phyloP scores from a whole-genome alignment of 2,329 filamentous ascomycete species.

The Diaporthe vexans region DNA sequence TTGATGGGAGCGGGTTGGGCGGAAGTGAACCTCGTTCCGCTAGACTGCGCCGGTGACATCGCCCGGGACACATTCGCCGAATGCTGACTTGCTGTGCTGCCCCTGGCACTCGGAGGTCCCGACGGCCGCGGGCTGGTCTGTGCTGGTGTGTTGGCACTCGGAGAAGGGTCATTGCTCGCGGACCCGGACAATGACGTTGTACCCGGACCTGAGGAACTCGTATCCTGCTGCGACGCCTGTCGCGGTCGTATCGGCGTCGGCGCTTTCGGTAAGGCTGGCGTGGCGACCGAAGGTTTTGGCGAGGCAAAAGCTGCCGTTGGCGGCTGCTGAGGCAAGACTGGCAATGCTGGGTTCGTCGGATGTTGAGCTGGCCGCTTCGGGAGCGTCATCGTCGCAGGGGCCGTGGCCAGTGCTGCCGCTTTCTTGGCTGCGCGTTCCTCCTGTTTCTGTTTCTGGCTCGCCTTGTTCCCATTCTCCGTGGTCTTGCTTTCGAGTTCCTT shows the following conservation, averaged over 20 bases:
- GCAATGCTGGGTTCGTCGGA: slow-evolving; percentile 57
- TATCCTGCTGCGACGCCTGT: slow-evolving; percentile 84
- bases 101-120: slow-evolving; percentile 73
- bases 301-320: slow-evolving; percentile 74
- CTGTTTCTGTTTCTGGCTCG: slow-evolving; percentile 58
- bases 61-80: slow-evolving; percentile 59
- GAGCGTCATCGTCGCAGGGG: slow-evolving; percentile 52
- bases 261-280: slow-evolving; percentile 85
- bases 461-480: slow-evolving; percentile 56
- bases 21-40: slow-evolving; percentile 57
- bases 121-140: slow-evolving; percentile 76
- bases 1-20: slow-evolving; percentile 64
- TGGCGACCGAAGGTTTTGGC: slow-evolving; percentile 83
- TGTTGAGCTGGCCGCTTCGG: slow-evolving; percentile 59
- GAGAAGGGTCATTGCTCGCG: slow-evolving; percentile 70
- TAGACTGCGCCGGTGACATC: slow-evolving; percentile 73
- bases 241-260: slow-evolving; percentile 83
- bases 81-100: slow-evolving; percentile 55
- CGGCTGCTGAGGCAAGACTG: slow-evolving; percentile 72
- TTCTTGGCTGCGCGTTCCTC: slow-evolving; percentile 61
- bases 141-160: slow-evolving; percentile 72
- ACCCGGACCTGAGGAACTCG: slow-evolving; percentile 77
- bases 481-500: slow-evolving; percentile 65
- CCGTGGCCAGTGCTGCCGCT: slow-evolving; percentile 53
- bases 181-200: slow-evolving; percentile 72